A percentile compares a stretch with the other conserved stretches of the same genome.
These are phyloP conservation scores for Saccharum officinarum DNA, from an alignment of 176 grass and related monocot species.

Conservation along the genomic window DNA sequence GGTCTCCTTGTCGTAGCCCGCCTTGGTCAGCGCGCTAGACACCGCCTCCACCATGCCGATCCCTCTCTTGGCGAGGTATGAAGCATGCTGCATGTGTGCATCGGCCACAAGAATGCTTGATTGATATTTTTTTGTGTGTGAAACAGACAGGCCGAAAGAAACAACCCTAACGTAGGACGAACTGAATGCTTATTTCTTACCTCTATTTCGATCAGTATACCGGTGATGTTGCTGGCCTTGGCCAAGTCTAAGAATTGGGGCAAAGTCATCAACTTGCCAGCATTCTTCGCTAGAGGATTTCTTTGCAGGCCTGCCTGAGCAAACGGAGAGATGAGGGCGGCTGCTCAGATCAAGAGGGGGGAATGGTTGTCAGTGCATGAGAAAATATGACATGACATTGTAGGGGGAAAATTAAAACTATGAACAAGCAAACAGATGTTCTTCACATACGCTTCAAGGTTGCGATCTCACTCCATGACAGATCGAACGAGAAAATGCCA, in stretches of 20 bases:
- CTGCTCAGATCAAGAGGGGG: conserved; percentile 30
- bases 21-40: conserved; percentile 59
- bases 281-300: conserved; percentile 79
- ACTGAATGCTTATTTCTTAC: conserved; percentile 37
- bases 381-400: conserved; percentile 4
- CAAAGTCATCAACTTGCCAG: conserved; percentile 70
- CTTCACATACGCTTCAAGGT: conserved; percentile 76
- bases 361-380: conserved; percentile 10
- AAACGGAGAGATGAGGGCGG: conserved; percentile 52
- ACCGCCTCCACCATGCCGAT: conserved; percentile 73
- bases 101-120: conserved; percentile 14
- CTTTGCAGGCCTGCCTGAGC: conserved; percentile 59
- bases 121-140: neutral
- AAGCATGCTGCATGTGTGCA: conserved; percentile 47
- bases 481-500: conserved; percentile 87
- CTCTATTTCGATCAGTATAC: conserved; percentile 80
- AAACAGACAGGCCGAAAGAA: neutral
- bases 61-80: conserved; percentile 76
- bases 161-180: neutral
- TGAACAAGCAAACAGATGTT: conserved; percentile 1
- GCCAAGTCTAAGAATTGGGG: conserved; percentile 66
- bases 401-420: neutral
- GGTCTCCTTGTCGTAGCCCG: conserved; percentile 68
- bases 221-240: conserved; percentile 65
- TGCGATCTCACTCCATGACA: conserved; percentile 86